Conservation (phyloP, 2,329 filamentous ascomycete species). For the Fusarium sp. region DNA sequence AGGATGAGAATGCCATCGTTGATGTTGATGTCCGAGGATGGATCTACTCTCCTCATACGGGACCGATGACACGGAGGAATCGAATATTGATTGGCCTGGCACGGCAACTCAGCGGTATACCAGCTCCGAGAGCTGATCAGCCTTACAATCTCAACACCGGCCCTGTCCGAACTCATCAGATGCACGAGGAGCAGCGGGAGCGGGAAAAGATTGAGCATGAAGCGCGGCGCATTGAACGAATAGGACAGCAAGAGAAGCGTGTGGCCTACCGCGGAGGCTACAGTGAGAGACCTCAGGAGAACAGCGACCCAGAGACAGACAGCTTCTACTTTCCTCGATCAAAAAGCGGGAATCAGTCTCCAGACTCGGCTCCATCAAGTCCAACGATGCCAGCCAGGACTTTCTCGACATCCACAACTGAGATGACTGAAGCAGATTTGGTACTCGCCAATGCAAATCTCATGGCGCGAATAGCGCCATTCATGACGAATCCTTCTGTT, state of each 20-base stretch:
- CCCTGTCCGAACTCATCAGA: conserved; percentile 39
- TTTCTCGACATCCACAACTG: conserved; percentile 53
- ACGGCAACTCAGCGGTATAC: conserved; percentile 87
- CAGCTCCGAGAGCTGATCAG: conserved; percentile 68
- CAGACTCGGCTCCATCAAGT: conserved; percentile 57
- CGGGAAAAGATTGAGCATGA: conserved; percentile 78
- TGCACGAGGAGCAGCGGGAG: conserved; percentile 62
- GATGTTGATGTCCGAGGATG: conserved; percentile 96
- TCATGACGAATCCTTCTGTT: conserved; percentile 85
- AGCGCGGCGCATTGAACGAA: conserved; percentile 80
- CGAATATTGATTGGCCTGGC: conserved; percentile 88
- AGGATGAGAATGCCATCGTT: conserved; percentile 86
- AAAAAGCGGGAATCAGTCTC: conserved; percentile 50
- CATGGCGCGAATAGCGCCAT: conserved; percentile 88
- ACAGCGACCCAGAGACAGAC: conserved; percentile 50
- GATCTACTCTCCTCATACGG: conserved; percentile 89
- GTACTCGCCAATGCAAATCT: conserved; percentile 85
- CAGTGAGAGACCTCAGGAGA: conserved; percentile 71
- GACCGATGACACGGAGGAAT: conserved; percentile 88
- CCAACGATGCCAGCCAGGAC: conserved; percentile 55
- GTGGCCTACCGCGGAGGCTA: conserved; percentile 78
- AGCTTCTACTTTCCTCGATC: conserved; percentile 46
- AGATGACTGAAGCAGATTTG: conserved; percentile 82
- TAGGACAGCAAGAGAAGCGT: conserved; percentile 77
- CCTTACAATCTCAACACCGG: conserved; percentile 34